Base-by-base conservation (phyloP, 257 asterid species). In the Salvia splendens region DNA sequence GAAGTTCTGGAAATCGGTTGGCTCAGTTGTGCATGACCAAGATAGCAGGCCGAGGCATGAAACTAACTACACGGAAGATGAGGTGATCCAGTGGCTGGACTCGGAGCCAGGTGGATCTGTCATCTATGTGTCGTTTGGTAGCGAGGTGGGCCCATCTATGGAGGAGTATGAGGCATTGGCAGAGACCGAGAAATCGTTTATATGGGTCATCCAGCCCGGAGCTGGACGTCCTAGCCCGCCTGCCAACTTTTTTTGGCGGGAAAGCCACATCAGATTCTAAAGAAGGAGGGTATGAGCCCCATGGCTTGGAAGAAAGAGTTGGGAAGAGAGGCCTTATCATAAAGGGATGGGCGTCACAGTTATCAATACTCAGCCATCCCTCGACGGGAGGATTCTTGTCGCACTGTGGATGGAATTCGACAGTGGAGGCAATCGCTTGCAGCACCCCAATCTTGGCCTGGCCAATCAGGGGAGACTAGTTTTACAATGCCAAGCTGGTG, bases 401-500 rank as follows among this genome's bases (percentile, higher is more conserved):
- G 15, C 95, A 90, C 41, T 90, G 92, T 24, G 95, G 97, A 4
- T 87, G 96, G 92, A 90, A 86, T 72, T 90, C 97, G 2, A 81
- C 87, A 0, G 70, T 81, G 36, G 95, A 89, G 73, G 86, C 91
- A 0, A 75, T 85, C 3, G 95, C 88, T 15, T 75, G 76, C 4
- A 92, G 93, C 12, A 53, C 82, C 3, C 89, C 96, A 1, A 65
- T 88, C 6, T 33, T 88, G 82, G 90, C 88, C 5, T 88, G 96
- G 97, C 96, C 96, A 0, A 82, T 86, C 7, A 77, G 97, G 68
- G 96, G 96, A 35, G 97, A 88, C 58, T 92, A 91, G 50, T 88
- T 80, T 48, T 77, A 79, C 46, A 70, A 79, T 61, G 93, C 91
- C 0, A 82, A 81, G 56, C 64, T 81, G 61, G 75, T 83, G 55